Evolutionary conservation across 257 asterid species (phyloP).

Genomic region (Solanum sejunctum): DNA sequence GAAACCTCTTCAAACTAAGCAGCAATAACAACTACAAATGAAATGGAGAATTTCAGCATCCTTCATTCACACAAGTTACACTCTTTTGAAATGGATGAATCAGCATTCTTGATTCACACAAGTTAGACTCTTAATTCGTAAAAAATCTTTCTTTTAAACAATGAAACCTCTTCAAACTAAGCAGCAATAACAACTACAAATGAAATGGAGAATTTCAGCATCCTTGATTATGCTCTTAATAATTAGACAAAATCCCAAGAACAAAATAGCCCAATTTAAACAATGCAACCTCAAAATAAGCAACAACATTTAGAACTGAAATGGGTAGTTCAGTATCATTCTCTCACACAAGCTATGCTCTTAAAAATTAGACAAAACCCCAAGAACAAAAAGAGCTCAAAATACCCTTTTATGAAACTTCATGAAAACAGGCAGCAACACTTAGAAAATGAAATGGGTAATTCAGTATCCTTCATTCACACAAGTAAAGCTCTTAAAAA

Average conservation of each 20-base stretch:
- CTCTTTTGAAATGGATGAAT: not conserved
- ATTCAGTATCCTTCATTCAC: not conserved
- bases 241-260: not conserved
- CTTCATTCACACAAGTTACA: not conserved
- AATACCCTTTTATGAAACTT: not conserved
- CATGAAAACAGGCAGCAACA: not conserved
- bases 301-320: not conserved
- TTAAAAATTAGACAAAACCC: not conserved
- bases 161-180: not conserved
- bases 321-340: not conserved
- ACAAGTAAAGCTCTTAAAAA: not conserved
- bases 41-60: not conserved
- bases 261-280: not conserved
- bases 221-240: not conserved
- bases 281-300: not conserved
- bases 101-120: not conserved
- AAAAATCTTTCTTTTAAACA: not conserved
- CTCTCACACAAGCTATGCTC: not conserved
- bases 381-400: not conserved
- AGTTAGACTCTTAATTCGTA: not conserved
- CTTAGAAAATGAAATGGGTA: not conserved
- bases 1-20: not conserved
- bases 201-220: not conserved
- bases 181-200: not conserved
- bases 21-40: not conserved